These are phyloP conservation scores for Nicotiana benthamiana DNA, from an alignment of 257 asterid species.

Conservation along the genomic window DNA sequence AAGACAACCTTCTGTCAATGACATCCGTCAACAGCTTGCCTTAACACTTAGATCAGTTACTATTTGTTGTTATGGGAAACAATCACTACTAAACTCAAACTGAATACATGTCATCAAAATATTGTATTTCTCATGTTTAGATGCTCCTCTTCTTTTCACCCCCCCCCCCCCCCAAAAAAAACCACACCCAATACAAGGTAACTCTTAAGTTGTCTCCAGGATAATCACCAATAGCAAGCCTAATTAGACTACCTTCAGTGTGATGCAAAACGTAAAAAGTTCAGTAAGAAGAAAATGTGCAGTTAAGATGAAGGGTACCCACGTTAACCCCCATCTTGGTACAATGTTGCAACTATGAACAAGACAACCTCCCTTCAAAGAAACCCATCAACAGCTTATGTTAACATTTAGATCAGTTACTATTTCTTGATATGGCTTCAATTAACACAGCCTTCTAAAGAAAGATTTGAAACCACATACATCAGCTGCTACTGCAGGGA, in stretches of 20 bases:
- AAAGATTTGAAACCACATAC: background rate
- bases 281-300: background rate
- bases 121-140: background rate
- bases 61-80: no score
- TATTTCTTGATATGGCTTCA: background rate
- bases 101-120: no score
- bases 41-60: background rate
- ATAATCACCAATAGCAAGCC: background rate
- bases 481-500: background rate
- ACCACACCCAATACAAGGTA: background rate
- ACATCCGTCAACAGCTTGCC: background rate
- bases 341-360: background rate
- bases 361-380: background rate
- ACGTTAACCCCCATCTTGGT: background rate
- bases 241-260: slow-evolving; percentile 1
- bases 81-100: no score
- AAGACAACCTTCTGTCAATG: no score
- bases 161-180: no score
- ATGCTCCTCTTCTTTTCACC: background rate
- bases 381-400: background rate
- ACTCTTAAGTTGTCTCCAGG: background rate
- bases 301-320: background rate
- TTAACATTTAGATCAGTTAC: background rate
- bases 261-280: background rate
- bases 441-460: background rate